phyloP scores from a whole-genome alignment of 306 rosid genomes.

The Cucurbita argyrosperma region DNA sequence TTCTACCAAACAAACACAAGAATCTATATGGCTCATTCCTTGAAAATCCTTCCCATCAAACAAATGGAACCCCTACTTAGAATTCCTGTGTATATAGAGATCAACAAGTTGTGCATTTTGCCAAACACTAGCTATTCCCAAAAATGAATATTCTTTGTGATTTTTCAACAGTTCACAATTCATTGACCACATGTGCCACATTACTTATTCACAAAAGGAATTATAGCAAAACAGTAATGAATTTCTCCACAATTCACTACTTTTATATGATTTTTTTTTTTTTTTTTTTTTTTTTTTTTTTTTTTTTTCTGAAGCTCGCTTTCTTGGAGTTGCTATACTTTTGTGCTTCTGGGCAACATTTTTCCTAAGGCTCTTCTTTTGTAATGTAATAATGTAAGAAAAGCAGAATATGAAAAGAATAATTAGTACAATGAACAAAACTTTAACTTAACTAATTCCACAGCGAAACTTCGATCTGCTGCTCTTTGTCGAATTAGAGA shows the following conservation, averaged over 20 bases:
- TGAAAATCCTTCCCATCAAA: too few relatives aligned
- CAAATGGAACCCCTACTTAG: too few relatives aligned
- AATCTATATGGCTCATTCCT: too few relatives aligned
- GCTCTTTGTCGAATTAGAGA: constrained; percentile 1
- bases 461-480: background rate
- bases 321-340: background rate
- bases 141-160: background rate
- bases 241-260: background rate
- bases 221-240: background rate
- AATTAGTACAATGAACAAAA: background rate
- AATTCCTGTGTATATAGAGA: background rate
- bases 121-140: background rate
- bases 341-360: background rate
- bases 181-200: background rate
- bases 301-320: background rate
- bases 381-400: background rate
- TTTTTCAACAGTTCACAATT: background rate
- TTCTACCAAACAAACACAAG: too few relatives aligned
- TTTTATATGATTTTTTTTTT: background rate
- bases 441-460: background rate
- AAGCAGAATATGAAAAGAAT: background rate
- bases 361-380: background rate
- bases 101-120: background rate
- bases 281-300: background rate
- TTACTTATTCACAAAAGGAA: background rate